A percentile compares a stretch with the other conserved stretches of the same genome.
Evolutionary conservation across 345 rosid genomes (phyloP).

Genomic region (Bruguiera parviflora): DNA sequence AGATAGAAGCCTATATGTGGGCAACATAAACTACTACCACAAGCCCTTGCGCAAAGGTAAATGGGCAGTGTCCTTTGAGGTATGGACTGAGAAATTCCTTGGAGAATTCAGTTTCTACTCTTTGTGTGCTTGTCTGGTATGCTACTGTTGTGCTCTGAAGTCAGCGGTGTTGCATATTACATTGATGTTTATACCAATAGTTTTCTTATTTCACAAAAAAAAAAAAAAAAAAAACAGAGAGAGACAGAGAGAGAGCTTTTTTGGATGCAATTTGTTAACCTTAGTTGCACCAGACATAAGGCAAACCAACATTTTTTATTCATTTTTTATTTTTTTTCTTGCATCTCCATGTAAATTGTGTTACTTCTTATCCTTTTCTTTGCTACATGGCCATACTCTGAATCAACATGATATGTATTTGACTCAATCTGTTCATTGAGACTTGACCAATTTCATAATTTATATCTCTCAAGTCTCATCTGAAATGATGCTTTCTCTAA

Average conservation of each 20-base stretch:
- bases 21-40: constrained; percentile 83
- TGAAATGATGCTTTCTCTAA: too few relatives aligned
- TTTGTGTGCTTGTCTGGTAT: background rate
- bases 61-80: constrained; percentile 98
- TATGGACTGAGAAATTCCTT: constrained; percentile 19
- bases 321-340: background rate
- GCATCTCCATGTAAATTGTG: background rate
- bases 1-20: constrained; percentile 65
- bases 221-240: too few relatives aligned
- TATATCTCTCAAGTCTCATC: background rate
- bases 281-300: background rate
- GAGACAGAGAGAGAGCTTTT: too few relatives aligned
- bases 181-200: background rate
- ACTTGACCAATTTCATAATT: background rate
- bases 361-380: background rate
- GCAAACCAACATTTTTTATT: too few relatives aligned
- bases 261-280: too few relatives aligned
- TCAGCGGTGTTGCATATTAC: background rate
- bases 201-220: background rate
- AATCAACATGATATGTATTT: background rate
- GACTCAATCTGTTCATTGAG: background rate
- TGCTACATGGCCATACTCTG: background rate
- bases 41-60: constrained; percentile 84
- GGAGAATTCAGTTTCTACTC: background rate
- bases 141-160: background rate